Conservation (phyloP, 352 stramenopile genomes). For the Phytophthora melonis region DNA sequence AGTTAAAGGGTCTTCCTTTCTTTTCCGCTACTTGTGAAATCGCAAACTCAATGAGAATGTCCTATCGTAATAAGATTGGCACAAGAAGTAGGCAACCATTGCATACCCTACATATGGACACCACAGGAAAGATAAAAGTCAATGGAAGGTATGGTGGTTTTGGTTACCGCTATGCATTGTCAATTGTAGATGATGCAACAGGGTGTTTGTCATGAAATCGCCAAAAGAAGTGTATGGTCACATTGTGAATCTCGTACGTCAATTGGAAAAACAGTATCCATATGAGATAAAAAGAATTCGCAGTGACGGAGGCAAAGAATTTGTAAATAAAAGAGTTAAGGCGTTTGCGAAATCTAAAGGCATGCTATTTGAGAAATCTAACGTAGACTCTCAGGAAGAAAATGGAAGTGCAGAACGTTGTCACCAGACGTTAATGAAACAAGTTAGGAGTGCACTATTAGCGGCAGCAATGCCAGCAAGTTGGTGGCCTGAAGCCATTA, state of each 20-base stretch:
- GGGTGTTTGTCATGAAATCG: background rate
- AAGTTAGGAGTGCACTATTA: background rate
- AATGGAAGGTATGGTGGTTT: no score
- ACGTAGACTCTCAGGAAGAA: background rate
- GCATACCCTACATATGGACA: no score
- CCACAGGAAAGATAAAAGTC: no score
- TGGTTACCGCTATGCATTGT: no score
- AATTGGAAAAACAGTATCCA: background rate
- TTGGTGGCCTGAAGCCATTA: background rate
- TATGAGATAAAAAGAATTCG: background rate
- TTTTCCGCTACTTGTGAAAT: no score
- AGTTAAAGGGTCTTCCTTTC: no score
- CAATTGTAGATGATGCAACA: background rate
- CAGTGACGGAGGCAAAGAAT: background rate
- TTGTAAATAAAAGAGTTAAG: background rate
- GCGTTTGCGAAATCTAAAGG: background rate
- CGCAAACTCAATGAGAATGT: no score
- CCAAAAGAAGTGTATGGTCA: background rate
- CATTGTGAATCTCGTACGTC: background rate
- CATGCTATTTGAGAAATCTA: background rate
- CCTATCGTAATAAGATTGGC: no score
- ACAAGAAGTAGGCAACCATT: no score
- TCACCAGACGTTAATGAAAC: background rate
- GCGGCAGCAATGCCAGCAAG: background rate
- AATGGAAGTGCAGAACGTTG: background rate